Evolutionary conservation across 805 yeast species (phyloP).

Genomic region (Geotrichum ghanense): DNA sequence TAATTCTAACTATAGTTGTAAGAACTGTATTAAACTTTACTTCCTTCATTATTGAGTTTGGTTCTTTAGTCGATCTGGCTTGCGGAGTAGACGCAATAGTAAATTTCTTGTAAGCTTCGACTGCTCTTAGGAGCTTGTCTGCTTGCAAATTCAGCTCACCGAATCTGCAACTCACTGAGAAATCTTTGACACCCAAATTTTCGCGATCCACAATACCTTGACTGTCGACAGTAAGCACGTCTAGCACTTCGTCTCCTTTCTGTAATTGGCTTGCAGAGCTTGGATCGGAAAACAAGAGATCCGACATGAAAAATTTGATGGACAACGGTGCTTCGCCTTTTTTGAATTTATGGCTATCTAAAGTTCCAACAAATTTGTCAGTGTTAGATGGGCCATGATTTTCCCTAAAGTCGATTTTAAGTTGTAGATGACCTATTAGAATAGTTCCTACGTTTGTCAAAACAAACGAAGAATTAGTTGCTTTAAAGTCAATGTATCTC

Average conservation of each 20-base stretch:
- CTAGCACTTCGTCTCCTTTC: constrained; percentile 23
- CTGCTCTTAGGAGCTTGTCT: constrained; percentile 12
- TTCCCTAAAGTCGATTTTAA: constrained; percentile 23
- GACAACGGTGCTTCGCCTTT: constrained; percentile 22
- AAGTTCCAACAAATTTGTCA: constrained; percentile 25
- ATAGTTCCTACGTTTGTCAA: constrained; percentile 18
- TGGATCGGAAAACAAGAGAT: constrained; percentile 20
- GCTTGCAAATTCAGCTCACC: constrained; percentile 20
- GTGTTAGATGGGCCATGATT: constrained; percentile 11
- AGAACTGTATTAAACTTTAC: constrained; percentile 17
- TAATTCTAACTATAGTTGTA: constrained; percentile 21
- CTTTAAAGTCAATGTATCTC: constrained; percentile 19
- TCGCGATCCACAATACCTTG: constrained; percentile 23
- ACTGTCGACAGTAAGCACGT: constrained; percentile 19
- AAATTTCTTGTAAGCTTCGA: constrained; percentile 11
- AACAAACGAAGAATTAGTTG: constrained; percentile 18
- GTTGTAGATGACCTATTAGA: constrained; percentile 19
- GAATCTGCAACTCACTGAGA: constrained; percentile 20
- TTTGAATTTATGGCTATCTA: constrained; percentile 20
- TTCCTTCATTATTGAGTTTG: constrained; percentile 7
- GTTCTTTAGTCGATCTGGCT: too few species aligned
- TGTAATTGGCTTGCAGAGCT: constrained; percentile 20
- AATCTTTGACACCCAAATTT: constrained; percentile 22
- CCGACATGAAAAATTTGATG: constrained; percentile 17
- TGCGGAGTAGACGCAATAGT: background rate